Conservation (phyloP, 495 filamentous ascomycete genomes). For the Hyaloscypha hepaticicola region DNA sequence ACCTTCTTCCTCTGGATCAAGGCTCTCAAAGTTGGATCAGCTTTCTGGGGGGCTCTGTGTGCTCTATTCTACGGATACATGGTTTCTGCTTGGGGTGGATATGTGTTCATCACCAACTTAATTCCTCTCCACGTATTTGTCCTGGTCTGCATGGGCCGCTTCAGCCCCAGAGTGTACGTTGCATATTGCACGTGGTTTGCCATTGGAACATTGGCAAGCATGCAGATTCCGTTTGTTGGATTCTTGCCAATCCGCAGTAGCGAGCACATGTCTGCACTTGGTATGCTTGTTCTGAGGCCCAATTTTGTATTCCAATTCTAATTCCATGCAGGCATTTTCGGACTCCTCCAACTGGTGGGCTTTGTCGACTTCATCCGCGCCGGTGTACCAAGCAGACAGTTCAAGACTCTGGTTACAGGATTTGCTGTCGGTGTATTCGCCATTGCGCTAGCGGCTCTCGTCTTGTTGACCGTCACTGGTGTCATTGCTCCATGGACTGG, state of each 20-base stretch:
- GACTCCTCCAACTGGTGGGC: conserved; percentile 88
- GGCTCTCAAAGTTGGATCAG: conserved; percentile 90
- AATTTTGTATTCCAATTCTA: conserved; percentile 30
- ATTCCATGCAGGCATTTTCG: conserved; percentile 76
- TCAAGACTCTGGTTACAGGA: conserved; percentile 78
- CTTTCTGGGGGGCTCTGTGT: conserved; percentile 92
- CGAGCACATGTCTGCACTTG: conserved; percentile 97
- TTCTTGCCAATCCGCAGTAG: conserved; percentile 95
- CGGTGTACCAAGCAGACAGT: conserved; percentile 87
- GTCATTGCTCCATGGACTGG: conserved; percentile 97
- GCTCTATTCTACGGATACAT: conserved; percentile 99
- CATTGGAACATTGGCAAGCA: conserved; percentile 92
- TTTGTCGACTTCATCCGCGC: conserved; percentile 89
- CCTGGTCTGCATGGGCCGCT: conserved; percentile 94
- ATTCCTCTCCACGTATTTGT: conserved; percentile 96
- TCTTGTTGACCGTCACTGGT: conserved; percentile 80
- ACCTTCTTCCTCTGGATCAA: conserved; percentile 99
- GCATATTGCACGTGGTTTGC: conserved; percentile 98
- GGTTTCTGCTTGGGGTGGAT: conserved; percentile 99
- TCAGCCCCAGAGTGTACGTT: conserved; percentile 90
- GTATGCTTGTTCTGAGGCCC: conserved; percentile 49
- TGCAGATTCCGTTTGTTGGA: conserved; percentile 99
- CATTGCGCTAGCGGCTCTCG: conserved; percentile 70
- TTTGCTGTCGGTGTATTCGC: conserved; percentile 73
- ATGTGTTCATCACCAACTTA: conserved; percentile 99